Base-by-base conservation (phyloP, 2,329 filamentous ascomycete species). In the Aureobasidium sp. region DNA sequence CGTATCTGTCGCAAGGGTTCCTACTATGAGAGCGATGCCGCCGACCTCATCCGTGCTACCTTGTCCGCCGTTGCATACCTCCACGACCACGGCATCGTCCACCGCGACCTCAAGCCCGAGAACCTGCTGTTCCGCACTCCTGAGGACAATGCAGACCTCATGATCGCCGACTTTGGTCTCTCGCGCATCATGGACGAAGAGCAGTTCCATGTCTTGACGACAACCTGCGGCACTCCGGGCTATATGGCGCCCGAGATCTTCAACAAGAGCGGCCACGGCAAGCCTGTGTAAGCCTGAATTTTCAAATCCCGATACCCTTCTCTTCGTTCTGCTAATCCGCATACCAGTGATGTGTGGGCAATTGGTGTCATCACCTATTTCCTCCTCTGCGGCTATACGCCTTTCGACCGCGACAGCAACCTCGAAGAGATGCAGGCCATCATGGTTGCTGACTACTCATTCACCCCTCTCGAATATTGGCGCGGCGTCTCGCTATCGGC, bases 221-320 rank as follows among this genome's bases (percentile, higher is more conserved):
- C 93, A 0, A 98, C 93, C 1, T 98, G 93, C 68, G 93, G 93
- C 56, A 98, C 93, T 1, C 93, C 93, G 3, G 93, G 93, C 44
- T 98, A 98, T 72, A 98, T 98, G 93, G 93, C 93, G 2, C 93
- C 93, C 19, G 93, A 98, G 70, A 98, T 98, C 64, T 98, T 98
- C 74, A 95, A 95, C 71, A 98, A 98, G 77, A 90, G 86, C 6
- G 93, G 93, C 22, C 93, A 98, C 68, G 93, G 93, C 58, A 98
- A 97, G 71, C 90, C 93, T 61, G 93, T 98, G 80, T 83, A 76
- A 62, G 71, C 57, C 3, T n/a, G n/a, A n/a, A n/a, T n/a, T 39
- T 8, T 30, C 22, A 14, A 11, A 1, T 34, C 17, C 6, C 12
- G 5, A 2, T 6, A 12, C 14, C 14, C 2, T 5, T 14, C 16